Evolutionary conservation across 2,329 filamentous ascomycete species (phyloP).

Genomic region (Pleurostoma richardsiae): DNA sequence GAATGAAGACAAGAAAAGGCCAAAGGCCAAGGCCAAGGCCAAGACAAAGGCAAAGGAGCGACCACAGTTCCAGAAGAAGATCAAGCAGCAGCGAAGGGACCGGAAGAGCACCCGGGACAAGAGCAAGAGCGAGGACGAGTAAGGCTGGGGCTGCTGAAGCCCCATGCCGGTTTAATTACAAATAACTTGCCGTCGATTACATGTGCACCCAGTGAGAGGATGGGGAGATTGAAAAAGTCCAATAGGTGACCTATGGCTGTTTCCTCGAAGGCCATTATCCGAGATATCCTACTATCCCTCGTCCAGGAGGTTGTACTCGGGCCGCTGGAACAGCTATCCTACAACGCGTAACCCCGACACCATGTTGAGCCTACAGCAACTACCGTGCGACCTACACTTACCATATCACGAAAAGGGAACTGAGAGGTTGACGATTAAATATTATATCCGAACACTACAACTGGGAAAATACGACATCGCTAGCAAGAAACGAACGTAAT

Average conservation of each 20-base stretch:
- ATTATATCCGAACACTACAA: no score
- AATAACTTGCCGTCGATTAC: background rate
- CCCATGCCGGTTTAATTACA: background rate
- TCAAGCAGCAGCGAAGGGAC: slow-evolving; percentile 1
- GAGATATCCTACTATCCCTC: no score
- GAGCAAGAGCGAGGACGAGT: background rate
- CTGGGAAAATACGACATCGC: no score
- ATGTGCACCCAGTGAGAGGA: background rate
- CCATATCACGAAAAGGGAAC: no score
- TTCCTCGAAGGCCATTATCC: no score
- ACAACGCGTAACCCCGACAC: no score
- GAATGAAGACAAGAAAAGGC: slow-evolving; percentile 1
- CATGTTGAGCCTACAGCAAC: no score
- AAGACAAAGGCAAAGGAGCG: background rate
- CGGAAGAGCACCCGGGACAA: background rate
- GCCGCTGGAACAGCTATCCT: no score
- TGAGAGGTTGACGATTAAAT: no score
- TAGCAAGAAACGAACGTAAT: no score
- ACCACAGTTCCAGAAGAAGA: background rate
- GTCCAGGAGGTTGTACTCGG: no score
- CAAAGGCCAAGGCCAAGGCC: slow-evolving; percentile 3
- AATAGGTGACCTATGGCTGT: background rate
- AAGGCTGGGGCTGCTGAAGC: background rate
- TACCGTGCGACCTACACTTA: no score
- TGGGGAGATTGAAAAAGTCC: background rate